Base-by-base conservation (phyloP, 495 filamentous ascomycete species). In the Paragyromitra xinjiangensis region DNA sequence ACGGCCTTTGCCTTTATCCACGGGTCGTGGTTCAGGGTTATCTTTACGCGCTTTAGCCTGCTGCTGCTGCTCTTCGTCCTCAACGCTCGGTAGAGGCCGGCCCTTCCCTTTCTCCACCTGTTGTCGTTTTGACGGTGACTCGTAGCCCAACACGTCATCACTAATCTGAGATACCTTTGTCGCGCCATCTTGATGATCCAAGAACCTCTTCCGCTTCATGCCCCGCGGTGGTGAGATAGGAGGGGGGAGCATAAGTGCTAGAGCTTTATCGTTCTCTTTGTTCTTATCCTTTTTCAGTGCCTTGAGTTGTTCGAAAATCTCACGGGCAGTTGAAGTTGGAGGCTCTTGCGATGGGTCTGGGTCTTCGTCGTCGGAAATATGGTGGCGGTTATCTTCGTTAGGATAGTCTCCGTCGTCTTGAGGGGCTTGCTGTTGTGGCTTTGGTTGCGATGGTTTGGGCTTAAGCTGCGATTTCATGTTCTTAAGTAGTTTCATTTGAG, bases 101-200 rank as follows among this genome's bases (percentile, higher is more conserved):
- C 16, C 55, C 4, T 73, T 53, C 9, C 62, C 74, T 24, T 62
- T 77, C 16, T 51, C 16, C 12, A 73, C 12, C 40, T 77, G 69
- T 48, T 34, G 59, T 8, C 69, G 68, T 45, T 77, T 77, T 14
- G 50, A 16, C 12, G 61, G 61, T 9, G 58, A 65, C 29, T 39
- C 19, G 34, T 29, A 45, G 12, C n/a, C n/a, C 56, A 9, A 16
- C 19, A 14, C 29, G 3, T 62, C 74, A 6, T 78, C 77, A 0
- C 73, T 75, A 37, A 79, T 79, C 22, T 71, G 77, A 0, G 74
- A 78, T 1, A 71, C 51, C 22, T 53, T 78, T 12, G 37, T 71
- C 12, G 77, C 77, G 8, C 67, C 61, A 16, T 78, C 61, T 19
- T 79, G 77, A 14, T 55, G 77, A 24, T 79, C 77, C 9, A 71